These are phyloP conservation scores for Thermomyces lanuginosus DNA, from an alignment of 2,329 filamentous ascomycete species.

Conservation along the genomic window DNA sequence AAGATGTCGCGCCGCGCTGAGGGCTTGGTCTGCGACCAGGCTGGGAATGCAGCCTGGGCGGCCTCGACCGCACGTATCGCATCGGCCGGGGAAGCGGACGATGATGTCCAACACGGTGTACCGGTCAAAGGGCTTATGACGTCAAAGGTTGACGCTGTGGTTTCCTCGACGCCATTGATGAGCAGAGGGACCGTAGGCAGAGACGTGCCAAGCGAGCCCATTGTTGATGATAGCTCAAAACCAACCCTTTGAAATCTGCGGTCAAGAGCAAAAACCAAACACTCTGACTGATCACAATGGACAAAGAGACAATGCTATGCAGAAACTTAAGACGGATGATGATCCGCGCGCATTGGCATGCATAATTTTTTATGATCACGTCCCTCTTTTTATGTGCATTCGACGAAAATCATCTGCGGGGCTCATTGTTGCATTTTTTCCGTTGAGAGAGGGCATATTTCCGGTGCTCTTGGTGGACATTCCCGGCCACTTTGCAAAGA, in stretches of 20 bases:
- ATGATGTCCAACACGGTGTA: slow-evolving; percentile 37
- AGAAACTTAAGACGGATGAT: too few species aligned
- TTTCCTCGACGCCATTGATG: slow-evolving; percentile 23
- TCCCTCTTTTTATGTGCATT: background rate
- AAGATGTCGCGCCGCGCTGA: slow-evolving; percentile 51
- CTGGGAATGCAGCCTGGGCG: slow-evolving; percentile 46
- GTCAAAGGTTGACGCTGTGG: slow-evolving; percentile 16
- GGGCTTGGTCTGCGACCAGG: slow-evolving; percentile 49
- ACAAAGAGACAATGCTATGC: too few species aligned
- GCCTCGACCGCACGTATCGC: slow-evolving; percentile 35
- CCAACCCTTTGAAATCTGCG: too few species aligned
- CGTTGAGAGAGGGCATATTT: too few species aligned
- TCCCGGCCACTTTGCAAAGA: too few species aligned
- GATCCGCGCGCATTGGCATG: background rate
- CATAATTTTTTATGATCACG: background rate
- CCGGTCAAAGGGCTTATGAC: slow-evolving; percentile 40
- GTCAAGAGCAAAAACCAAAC: too few species aligned
- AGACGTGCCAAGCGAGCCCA: too few species aligned
- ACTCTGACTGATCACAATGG: too few species aligned
- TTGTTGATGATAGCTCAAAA: too few species aligned
- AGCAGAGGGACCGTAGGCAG: slow-evolving; percentile 18
- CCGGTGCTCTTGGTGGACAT: too few species aligned
- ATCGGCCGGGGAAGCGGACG: slow-evolving; percentile 32
- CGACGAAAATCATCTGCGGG: too few species aligned
- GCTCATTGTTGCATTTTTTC: too few species aligned